phyloP scores from a whole-genome alignment of 176 grass and related monocot genomes.

The Coix lacrymajobi region DNA sequence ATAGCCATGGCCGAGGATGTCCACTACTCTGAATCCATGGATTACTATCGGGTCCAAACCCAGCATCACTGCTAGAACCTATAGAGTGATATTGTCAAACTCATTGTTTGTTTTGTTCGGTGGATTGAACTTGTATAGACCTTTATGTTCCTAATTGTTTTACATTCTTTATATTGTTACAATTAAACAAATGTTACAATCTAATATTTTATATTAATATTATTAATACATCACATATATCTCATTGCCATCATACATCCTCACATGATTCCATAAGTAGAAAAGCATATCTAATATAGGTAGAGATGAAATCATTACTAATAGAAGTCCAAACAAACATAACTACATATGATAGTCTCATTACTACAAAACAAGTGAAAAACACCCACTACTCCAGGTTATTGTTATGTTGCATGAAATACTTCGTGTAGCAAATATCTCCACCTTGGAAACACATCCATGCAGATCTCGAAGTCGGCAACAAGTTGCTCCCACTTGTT shows the following conservation, averaged over 20 bases:
- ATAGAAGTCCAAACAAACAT: background rate
- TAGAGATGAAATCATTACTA: background rate
- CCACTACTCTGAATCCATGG: background rate
- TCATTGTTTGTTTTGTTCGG: background rate
- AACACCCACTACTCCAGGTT: background rate
- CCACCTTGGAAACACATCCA: too few relatives aligned
- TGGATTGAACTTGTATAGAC: background rate
- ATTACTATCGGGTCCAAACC: background rate
- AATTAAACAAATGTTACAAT: background rate
- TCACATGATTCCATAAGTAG: background rate
- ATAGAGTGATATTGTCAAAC: background rate
- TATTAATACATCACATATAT: background rate
- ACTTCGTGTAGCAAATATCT: background rate
- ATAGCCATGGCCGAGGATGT: background rate
- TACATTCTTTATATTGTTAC: background rate
- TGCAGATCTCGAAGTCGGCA: too few relatives aligned
- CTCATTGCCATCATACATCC: too few relatives aligned
- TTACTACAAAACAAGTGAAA: background rate
- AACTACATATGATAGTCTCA: background rate
- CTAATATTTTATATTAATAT: background rate
- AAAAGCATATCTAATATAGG: background rate
- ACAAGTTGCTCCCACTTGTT: too few relatives aligned
- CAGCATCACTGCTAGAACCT: background rate
- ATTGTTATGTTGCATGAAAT: background rate
- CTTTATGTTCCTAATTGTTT: background rate